Percentiles rank a stretch among this genome's conserved stretches.
Evolutionary conservation across 75 land plant species (phyloP).

Genomic region (Selaginella tamariscina): DNA sequence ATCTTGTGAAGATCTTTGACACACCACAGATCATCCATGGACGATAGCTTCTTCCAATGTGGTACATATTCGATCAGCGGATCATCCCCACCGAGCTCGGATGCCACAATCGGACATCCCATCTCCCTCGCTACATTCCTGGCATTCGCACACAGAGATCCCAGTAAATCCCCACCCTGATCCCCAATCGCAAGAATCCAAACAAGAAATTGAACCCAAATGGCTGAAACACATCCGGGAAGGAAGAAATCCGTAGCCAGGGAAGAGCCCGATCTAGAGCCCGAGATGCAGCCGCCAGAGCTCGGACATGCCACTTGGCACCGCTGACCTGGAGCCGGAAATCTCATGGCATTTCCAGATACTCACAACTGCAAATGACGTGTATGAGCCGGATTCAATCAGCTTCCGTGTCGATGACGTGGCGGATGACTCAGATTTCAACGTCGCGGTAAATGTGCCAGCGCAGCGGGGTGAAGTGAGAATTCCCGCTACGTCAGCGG

Average conservation of each 20-base stretch:
- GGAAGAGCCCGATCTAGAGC: conserved; percentile 28
- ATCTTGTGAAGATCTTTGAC: conserved; percentile 30
- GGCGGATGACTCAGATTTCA: conserved; percentile 8
- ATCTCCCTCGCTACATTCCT: conserved; percentile 56
- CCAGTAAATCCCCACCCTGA: conserved; percentile 21
- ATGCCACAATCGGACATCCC: conserved; percentile 47
- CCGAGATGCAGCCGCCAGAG: conserved; percentile 17
- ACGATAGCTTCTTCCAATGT: conserved; percentile 72
- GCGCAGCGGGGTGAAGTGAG: conserved; percentile 43
- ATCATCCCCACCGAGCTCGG: conserved; percentile 66
- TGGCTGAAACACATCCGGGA: conserved; percentile 70
- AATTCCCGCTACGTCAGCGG: conserved; percentile 56
- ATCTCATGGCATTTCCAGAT: conserved; percentile 68
- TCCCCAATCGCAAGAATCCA: conserved; percentile 72
- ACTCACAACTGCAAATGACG: conserved; percentile 74
- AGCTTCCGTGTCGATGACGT: not conserved
- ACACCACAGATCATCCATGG: conserved; percentile 83
- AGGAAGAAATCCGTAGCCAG: conserved; percentile 58
- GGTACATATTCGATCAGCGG: conserved; percentile 58
- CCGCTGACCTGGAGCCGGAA: conserved; percentile 57
- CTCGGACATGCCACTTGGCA: conserved; percentile 26
- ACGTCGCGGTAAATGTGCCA: conserved; percentile 62
- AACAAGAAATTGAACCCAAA: conserved; percentile 83
- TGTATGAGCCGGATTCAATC: not conserved
- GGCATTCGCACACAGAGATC: conserved; percentile 45